Evolutionary conservation across 148 eudicot species (phyloP), one percentile per base, ranked within the genome.

Genomic region (Vaccinium vitisidaea): DNA sequence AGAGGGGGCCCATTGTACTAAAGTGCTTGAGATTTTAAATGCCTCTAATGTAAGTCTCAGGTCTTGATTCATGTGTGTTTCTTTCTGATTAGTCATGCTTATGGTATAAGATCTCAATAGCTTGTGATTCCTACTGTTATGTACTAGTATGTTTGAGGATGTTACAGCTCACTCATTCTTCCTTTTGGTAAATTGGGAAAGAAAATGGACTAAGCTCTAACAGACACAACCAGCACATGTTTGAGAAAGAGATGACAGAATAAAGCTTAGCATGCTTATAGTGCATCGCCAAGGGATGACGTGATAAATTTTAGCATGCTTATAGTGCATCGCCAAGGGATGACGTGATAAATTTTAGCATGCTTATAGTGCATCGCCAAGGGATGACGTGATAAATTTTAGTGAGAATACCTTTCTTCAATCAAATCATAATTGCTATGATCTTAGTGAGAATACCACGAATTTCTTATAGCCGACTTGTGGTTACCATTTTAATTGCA

Each of bases 1-100:
- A 43, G 99, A 97, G 89, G 99, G 99, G 84, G 98, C 97, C 77
- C 94, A 97, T 81, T 95, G 98, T 88, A 86, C 87, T 78, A 95
- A 93, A 94, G 99, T 97, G 76, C 98, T 92, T 61, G 98, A 94
- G 75, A 93, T 97, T 89, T 88, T 97, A 78, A 89, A 92, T 90
- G 86, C 93, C 74, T 97, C 99, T 56, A 92, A 93, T 84, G 99
- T 97, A 97, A 94, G 96, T 92, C 30, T 18, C 18, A 14, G 80
- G 18, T 74, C 21, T 74, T 75, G 65, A 2, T 82, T 30, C 74
- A 81, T 48, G 30, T 69, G 25, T 23, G 27, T 18, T 58, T 71
- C 30, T 74, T 75, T 50, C 81, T 69, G 53, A 11, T 50, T 85
- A 25, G 49, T 74, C 46, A 27, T 46, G 75, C 83, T 43, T 36